A percentile compares a stretch with the other conserved stretches of the same genome.
These are phyloP conservation scores for Talaromyces sp. DNA, from an alignment of 2,329 filamentous ascomycete species.

Conservation along the genomic window DNA sequence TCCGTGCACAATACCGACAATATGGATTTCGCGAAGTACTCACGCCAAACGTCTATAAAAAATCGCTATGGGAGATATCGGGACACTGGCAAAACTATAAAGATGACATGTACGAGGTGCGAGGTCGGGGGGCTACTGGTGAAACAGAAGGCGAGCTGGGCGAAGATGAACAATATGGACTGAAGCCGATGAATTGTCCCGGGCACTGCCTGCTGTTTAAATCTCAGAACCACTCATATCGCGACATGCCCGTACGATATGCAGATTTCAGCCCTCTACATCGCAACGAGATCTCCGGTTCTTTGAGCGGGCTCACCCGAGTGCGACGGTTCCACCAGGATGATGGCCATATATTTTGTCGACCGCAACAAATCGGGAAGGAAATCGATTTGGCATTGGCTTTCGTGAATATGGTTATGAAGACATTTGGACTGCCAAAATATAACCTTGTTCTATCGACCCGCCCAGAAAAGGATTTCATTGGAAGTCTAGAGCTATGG, in stretches of 20 bases:
- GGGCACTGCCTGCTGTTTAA: slow-evolving; percentile 84
- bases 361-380: slow-evolving; percentile 68
- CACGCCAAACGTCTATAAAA: slow-evolving; percentile 88
- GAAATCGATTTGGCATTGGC: slow-evolving; percentile 73
- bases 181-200: slow-evolving; percentile 93
- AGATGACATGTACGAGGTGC: slow-evolving; percentile 86
- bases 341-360: slow-evolving; percentile 87
- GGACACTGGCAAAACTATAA: slow-evolving; percentile 88
- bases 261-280: slow-evolving; percentile 87
- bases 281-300: slow-evolving; percentile 79
- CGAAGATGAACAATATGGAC: slow-evolving; percentile 71
- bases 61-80: slow-evolving; percentile 78
- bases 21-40: slow-evolving; percentile 89
- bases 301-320: slow-evolving; percentile 76
- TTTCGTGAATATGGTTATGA: slow-evolving; percentile 72
- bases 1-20: slow-evolving; percentile 77
- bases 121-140: slow-evolving; percentile 50
- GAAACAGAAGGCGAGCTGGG: slow-evolving; percentile 47
- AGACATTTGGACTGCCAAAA: slow-evolving; percentile 66
- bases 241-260: slow-evolving; percentile 77
- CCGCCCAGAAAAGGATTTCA: slow-evolving; percentile 71
- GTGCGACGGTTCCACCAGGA: slow-evolving; percentile 88
- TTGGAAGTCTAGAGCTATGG: slow-evolving; percentile 71
- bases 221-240: slow-evolving; percentile 69
- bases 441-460: slow-evolving; percentile 79